Percentiles rank a stretch among this genome's conserved stretches.
Evolutionary conservation across 805 yeast species (phyloP).

Genomic region (Metschnikowia shivogae): DNA sequence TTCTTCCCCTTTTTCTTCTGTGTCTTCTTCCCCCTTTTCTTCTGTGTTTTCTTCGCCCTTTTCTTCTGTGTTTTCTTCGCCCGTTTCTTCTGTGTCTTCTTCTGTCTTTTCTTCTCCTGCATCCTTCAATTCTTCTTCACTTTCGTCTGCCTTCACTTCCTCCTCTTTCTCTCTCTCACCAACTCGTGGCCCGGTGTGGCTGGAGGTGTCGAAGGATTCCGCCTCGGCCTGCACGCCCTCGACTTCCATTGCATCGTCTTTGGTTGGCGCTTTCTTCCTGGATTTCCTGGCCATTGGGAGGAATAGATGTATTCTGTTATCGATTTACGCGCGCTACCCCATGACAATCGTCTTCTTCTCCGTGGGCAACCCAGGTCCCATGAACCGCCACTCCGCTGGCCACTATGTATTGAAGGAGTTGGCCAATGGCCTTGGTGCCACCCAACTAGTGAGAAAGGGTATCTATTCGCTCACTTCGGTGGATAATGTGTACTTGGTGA

Average conservation of each 20-base stretch:
- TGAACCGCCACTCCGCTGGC: constrained; percentile 39
- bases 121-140: too few relatives aligned
- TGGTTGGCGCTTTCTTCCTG: not conserved
- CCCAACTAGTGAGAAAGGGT: constrained; percentile 27
- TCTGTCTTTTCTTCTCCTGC: too few relatives aligned
- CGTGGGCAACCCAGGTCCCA: constrained; percentile 40
- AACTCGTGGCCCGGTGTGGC: too few relatives aligned
- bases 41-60: too few relatives aligned
- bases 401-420: constrained; percentile 30
- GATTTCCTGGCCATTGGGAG: not conserved
- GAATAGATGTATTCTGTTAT: not conserved
- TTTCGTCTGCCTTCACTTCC: too few relatives aligned
- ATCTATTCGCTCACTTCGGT: constrained; percentile 25
- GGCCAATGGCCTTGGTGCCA: constrained; percentile 24
- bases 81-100: too few relatives aligned
- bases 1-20: too few relatives aligned
- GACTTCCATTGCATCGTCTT: not conserved
- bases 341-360: constrained; percentile 22
- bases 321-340: not conserved
- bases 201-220: not conserved
- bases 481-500: constrained; percentile 27
- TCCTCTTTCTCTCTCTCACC: too few relatives aligned
- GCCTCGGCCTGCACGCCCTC: not conserved
- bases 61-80: too few relatives aligned
- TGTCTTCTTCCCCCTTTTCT: too few relatives aligned